Evolutionary conservation across 2,329 filamentous ascomycete genomes (phyloP).

Genomic region (Ceratocystis lukuohia): DNA sequence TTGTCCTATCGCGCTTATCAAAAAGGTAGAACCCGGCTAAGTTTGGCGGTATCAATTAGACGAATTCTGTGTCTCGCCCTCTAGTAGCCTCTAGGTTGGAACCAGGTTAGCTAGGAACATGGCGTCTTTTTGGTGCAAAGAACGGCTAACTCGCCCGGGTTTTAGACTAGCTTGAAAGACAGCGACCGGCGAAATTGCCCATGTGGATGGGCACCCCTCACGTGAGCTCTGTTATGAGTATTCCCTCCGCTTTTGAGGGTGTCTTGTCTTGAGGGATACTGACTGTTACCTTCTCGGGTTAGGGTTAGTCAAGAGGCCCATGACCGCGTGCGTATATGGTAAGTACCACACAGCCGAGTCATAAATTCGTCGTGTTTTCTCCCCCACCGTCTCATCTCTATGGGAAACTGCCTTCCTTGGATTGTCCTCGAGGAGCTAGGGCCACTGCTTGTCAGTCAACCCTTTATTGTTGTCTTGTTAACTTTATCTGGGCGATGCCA

Average conservation of each 20-base stretch:
- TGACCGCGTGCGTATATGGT: too few species aligned
- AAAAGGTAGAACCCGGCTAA: background rate
- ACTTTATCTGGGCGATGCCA: background rate
- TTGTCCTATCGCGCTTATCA: conserved; percentile 1
- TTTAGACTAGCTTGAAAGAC: background rate
- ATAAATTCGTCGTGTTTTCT: background rate
- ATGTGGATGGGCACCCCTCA: background rate
- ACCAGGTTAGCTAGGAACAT: background rate
- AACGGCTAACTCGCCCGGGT: background rate
- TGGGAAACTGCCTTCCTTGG: background rate
- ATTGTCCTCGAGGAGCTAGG: background rate
- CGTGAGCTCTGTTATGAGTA: background rate
- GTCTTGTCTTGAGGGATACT: background rate
- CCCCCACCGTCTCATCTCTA: background rate
- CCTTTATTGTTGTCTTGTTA: background rate
- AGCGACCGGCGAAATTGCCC: background rate
- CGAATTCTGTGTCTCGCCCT: background rate
- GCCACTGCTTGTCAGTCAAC: background rate
- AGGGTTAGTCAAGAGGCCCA: background rate
- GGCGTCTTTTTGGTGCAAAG: background rate
- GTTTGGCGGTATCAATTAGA: background rate
- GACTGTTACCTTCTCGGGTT: background rate
- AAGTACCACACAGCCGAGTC: too few species aligned
- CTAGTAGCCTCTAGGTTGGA: background rate
- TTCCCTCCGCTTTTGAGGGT: background rate